These are phyloP conservation scores for Lycium barbarum DNA, from an alignment of 257 asterid genomes.

Conservation along the genomic window DNA sequence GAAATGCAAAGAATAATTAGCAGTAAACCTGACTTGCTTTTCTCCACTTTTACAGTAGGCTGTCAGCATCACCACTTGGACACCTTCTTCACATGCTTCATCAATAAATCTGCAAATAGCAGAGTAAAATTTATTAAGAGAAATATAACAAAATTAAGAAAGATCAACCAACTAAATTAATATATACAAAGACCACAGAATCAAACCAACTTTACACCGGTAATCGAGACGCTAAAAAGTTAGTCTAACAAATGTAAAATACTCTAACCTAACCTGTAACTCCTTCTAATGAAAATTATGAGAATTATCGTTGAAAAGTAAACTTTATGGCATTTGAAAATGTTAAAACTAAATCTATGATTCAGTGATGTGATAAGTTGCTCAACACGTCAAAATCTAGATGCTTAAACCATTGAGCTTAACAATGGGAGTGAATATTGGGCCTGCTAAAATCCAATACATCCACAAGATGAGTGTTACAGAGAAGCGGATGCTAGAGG, in stretches of 20 bases:
- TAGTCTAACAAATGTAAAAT: neutral
- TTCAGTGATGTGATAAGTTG: neutral
- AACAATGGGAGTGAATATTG: neutral
- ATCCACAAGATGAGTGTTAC: neutral
- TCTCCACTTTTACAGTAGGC: constrained; percentile 72
- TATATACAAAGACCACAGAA: neutral
- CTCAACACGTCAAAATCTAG: neutral
- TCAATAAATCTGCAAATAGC: constrained; percentile 72
- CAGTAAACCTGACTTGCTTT: constrained; percentile 75
- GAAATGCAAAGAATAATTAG: constrained; percentile 17
- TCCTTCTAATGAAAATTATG: neutral
- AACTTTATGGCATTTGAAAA: neutral
- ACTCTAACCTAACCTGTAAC: neutral
- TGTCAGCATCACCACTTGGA: constrained; percentile 73
- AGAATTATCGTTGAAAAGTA: neutral
- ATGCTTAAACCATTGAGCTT: neutral
- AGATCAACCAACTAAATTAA: constrained; percentile 3
- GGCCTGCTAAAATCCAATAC: neutral
- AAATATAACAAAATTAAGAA: constrained; percentile 4
- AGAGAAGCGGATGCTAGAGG: neutral
- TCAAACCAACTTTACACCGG: neutral
- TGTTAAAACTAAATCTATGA: neutral
- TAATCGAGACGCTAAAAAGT: neutral
- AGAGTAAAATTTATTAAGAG: constrained; percentile 2
- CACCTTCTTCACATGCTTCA: constrained; percentile 65